These are phyloP conservation scores for Debaryomyces nepalensis DNA, from an alignment of 1,139 yeast species.

Conservation along the genomic window DNA sequence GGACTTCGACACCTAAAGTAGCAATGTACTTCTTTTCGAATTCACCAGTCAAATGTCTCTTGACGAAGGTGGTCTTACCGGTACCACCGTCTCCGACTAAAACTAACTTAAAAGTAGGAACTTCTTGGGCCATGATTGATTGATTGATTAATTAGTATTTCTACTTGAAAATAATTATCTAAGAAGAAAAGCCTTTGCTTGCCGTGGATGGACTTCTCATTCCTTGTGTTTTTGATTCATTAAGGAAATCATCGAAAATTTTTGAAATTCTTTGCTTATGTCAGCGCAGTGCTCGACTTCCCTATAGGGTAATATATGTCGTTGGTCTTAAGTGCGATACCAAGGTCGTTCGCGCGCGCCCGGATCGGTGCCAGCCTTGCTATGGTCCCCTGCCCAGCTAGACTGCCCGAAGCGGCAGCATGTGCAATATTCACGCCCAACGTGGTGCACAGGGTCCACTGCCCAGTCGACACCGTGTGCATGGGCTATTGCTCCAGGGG, in stretches of 20 bases:
- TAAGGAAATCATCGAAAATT: conserved; percentile 15
- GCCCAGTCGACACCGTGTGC: background rate
- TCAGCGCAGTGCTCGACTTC: conserved; percentile 11
- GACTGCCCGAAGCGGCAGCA: conserved; percentile 1
- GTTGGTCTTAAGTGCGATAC: background rate
- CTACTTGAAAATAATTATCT: conserved; percentile 3
- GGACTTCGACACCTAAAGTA: conserved; percentile 99
- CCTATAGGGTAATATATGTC: conserved; percentile 11
- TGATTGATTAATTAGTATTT: conserved; percentile 14
- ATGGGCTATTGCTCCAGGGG: background rate
- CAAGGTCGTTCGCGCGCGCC: too few relatives aligned
- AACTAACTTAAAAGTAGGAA: conserved; percentile 97
- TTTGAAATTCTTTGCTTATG: conserved; percentile 11
- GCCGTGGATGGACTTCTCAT: conserved; percentile 7
- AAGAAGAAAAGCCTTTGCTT: conserved; percentile 6
- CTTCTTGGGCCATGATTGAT: conserved; percentile 68
- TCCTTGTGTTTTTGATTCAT: conserved; percentile 11
- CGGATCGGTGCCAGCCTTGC: too few relatives aligned
- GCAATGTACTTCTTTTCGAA: conserved; percentile 99
- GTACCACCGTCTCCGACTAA: conserved; percentile 99
- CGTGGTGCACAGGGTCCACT: background rate
- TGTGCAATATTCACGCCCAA: background rate
- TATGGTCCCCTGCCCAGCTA: background rate
- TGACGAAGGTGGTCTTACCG: conserved; percentile 99
- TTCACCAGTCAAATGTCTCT: conserved; percentile 99